phyloP scores from a whole-genome alignment of 2,329 filamentous ascomycete species.

The Colletotrichum aenigma region DNA sequence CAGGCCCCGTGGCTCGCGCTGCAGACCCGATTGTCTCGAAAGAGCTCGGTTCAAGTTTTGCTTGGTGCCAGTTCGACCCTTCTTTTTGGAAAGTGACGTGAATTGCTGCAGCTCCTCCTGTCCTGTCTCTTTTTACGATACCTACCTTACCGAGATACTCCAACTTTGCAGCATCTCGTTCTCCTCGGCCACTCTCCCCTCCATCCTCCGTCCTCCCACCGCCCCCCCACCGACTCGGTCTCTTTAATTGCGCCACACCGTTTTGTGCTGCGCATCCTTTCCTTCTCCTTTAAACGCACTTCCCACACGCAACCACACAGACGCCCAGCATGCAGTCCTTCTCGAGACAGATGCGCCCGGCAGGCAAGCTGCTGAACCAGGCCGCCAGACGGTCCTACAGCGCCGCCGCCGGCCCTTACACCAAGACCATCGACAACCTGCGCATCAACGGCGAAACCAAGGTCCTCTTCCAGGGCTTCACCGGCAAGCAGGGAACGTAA shows the following conservation, averaged over 20 bases:
- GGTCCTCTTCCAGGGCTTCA: slow-evolving; percentile 97
- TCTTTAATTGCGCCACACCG: neutral
- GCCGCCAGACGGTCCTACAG: slow-evolving; percentile 74
- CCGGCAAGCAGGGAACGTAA: slow-evolving; percentile 93
- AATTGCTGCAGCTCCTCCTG: slow-evolving; percentile 13
- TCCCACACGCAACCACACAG: neutral
- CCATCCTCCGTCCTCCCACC: neutral
- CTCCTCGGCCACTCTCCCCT: neutral
- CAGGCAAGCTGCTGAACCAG: slow-evolving; percentile 71
- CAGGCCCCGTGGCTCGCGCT: slow-evolving; percentile 17
- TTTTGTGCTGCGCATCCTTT: slow-evolving; percentile 9
- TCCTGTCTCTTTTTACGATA: neutral
- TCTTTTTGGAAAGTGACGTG: slow-evolving; percentile 22
- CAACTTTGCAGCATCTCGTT: neutral
- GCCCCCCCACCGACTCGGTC: neutral
- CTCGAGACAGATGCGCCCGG: slow-evolving; percentile 71
- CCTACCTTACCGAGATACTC: neutral
- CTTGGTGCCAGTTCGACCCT: slow-evolving; percentile 17
- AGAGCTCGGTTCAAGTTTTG: slow-evolving; percentile 23
- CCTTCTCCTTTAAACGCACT: slow-evolving; percentile 4
- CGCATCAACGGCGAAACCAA: slow-evolving; percentile 93
- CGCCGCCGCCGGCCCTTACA: slow-evolving; percentile 70
- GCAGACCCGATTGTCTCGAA: slow-evolving; percentile 21
- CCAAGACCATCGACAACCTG: slow-evolving; percentile 80
- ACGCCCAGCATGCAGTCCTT: slow-evolving; percentile 79